phyloP scores from a whole-genome alignment of 2,329 filamentous ascomycete species.

The Pseudogymnoascus sp. region DNA sequence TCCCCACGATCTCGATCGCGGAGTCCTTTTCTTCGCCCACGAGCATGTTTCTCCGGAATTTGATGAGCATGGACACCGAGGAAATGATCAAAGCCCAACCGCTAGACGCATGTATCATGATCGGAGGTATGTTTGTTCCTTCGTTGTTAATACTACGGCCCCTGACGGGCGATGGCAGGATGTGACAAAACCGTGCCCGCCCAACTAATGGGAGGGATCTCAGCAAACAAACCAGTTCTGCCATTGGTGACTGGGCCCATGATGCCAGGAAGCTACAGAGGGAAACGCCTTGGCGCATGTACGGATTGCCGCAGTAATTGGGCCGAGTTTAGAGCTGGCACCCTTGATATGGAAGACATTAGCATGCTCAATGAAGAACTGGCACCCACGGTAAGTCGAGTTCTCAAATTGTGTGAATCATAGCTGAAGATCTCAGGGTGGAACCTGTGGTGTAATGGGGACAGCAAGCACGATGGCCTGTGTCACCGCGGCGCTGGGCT shows the following conservation, averaged over 20 bases:
- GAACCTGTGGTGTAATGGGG: conserved; percentile 53
- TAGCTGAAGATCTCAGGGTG: conserved; percentile 20
- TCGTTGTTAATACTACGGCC: not conserved
- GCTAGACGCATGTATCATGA: conserved; percentile 59
- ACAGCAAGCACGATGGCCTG: conserved; percentile 53
- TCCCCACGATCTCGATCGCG: conserved; percentile 66
- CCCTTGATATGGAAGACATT: conserved; percentile 67
- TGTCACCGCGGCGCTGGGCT: conserved; percentile 43
- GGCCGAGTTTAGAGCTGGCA: conserved; percentile 60
- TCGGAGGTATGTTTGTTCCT: conserved; percentile 47
- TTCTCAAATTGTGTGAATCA: not conserved
- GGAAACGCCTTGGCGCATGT: conserved; percentile 61
- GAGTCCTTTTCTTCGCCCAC: conserved; percentile 65
- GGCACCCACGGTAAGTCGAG: conserved; percentile 53
- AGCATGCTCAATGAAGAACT: conserved; percentile 64
- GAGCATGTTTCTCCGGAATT: conserved; percentile 67
- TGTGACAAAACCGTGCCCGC: conserved; percentile 71
- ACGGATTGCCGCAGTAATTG: conserved; percentile 71
- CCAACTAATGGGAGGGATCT: conserved; percentile 70
- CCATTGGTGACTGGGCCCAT: conserved; percentile 67
- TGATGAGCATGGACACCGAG: conserved; percentile 77
- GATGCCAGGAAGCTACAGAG: conserved; percentile 64
- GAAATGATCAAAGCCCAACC: conserved; percentile 71
- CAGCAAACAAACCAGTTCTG: conserved; percentile 64
- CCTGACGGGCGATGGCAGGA: conserved; percentile 35